These are phyloP conservation scores for Botrytis elliptica DNA, from an alignment of 2,329 filamentous ascomycete genomes.

Conservation along the genomic window DNA sequence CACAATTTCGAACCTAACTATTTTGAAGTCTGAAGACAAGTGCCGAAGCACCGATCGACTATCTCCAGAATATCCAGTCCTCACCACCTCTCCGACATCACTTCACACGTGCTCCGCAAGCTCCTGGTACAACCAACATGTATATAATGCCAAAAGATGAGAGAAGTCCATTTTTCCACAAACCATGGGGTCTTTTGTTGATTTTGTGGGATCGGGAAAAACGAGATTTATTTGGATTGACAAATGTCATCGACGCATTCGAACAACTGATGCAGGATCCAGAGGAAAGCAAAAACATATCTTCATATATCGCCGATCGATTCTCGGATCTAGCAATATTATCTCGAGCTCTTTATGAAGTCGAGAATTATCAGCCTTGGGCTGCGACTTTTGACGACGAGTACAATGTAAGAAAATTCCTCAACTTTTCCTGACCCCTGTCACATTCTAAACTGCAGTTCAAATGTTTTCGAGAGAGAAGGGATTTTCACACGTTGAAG, in stretches of 20 bases:
- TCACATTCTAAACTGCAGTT: background rate
- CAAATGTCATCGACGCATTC: background rate
- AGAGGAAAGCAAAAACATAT: background rate
- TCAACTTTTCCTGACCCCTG: too few relatives aligned
- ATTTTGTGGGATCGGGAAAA: background rate
- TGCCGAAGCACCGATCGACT: background rate
- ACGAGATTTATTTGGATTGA: background rate
- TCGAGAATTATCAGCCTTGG: background rate
- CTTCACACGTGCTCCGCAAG: background rate
- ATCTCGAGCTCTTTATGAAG: background rate
- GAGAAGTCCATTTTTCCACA: background rate
- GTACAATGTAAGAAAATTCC: background rate
- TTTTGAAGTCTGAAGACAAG: background rate
- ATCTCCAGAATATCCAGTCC: background rate
- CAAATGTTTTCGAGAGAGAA: background rate
- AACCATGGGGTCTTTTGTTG: background rate
- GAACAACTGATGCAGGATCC: background rate
- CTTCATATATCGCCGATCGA: background rate
- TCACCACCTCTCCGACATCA: background rate
- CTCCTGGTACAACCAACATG: background rate
- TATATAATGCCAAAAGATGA: background rate
- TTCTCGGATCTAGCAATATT: background rate
- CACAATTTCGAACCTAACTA: background rate
- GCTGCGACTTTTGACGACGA: slow-evolving; percentile 1
- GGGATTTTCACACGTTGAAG: background rate